Conservation (phyloP, 352 stramenopile genomes). For the Phytophthora hibernalis region DNA sequence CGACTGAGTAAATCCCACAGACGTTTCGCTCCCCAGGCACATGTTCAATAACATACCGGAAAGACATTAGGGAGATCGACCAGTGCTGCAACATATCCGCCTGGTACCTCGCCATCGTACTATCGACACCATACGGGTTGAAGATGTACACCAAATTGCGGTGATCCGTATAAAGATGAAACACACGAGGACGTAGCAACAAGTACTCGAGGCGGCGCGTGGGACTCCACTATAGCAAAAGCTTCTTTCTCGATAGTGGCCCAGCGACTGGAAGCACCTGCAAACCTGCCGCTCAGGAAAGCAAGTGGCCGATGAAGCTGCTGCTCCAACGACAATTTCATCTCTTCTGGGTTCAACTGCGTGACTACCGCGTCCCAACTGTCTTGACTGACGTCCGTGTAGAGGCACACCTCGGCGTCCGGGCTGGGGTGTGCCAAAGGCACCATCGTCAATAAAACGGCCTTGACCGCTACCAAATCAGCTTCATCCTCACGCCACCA, state of each 20-base stretch:
- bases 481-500: too few relatives aligned
- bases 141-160: constrained; percentile 32
- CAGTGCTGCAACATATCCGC: constrained; percentile 27
- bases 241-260: constrained; percentile 34
- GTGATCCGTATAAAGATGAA: constrained; percentile 32
- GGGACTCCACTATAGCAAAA: constrained; percentile 7
- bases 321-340: not conserved
- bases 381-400: not conserved
- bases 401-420: not conserved
- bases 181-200: constrained; percentile 17
- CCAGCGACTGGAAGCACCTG: not conserved
- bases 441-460: not conserved
- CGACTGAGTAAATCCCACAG: constrained; percentile 8
- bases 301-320: not conserved
- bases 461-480: too few relatives aligned
- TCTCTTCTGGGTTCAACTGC: not conserved
- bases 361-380: not conserved
- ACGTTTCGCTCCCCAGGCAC: constrained; percentile 7
- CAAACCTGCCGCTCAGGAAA: constrained; percentile 12
- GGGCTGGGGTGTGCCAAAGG: not conserved
- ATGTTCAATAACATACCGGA: constrained; percentile 28
- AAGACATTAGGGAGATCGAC: constrained; percentile 8
- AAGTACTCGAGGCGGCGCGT: constrained; percentile 13
- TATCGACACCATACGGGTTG: not conserved
- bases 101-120: constrained; percentile 7